Conservation (phyloP, 768 basidiomycete species). For the Tulasnella calospora region DNA sequence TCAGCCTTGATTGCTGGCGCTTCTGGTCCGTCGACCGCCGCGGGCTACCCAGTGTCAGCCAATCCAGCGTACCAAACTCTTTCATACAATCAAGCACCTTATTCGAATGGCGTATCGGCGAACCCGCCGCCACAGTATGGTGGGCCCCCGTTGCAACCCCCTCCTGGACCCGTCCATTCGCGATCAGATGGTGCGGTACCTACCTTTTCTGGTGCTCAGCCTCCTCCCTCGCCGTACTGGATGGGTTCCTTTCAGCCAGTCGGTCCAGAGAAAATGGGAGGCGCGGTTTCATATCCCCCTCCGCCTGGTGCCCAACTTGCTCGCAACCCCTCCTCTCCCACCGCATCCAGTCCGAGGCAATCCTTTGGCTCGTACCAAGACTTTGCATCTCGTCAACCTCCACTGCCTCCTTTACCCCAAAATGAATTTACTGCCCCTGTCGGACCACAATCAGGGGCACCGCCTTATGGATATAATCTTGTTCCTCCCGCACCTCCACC, state of each 20-base stretch:
- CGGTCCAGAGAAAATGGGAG: not conserved
- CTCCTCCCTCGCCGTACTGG: not conserved
- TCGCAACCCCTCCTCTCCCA: not conserved
- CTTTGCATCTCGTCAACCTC: not conserved
- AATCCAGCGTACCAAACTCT: conserved; percentile 2
- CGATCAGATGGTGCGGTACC: not conserved
- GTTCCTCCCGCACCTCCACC: not conserved
- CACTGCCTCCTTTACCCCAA: not conserved
- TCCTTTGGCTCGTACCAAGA: not conserved
- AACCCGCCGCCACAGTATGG: not conserved
- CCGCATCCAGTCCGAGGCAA: not conserved
- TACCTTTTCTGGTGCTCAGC: not conserved
- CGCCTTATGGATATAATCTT: not conserved
- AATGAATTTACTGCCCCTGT: not conserved
- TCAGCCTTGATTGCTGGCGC: not conserved
- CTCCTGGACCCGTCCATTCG: not conserved
- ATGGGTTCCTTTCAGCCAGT: not conserved
- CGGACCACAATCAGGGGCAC: not conserved
- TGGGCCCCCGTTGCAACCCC: not conserved
- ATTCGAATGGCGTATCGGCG: not conserved
- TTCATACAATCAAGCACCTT: not conserved
- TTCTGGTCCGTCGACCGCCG: not conserved
- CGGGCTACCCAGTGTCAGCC: not conserved
- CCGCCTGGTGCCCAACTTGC: not conserved
- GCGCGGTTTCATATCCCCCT: not conserved